phyloP scores from a whole-genome alignment of 352 stramenopile species.

The Phytophthora quininea region DNA sequence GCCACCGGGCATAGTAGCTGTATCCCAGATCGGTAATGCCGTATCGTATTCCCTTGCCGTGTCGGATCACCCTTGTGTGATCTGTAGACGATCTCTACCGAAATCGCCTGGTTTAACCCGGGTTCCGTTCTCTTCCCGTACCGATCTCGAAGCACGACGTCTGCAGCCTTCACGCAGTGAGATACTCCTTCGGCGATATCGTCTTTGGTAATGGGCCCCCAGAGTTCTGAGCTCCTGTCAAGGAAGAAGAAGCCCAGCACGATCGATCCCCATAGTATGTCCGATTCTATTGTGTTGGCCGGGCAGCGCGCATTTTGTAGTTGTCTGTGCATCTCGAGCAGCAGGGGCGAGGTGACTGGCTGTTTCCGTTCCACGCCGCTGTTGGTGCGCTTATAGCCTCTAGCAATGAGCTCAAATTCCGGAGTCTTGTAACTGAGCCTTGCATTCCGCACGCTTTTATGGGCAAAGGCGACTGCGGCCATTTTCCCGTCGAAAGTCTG shows the following conservation, averaged over 20 bases:
- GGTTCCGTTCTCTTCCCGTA: background rate
- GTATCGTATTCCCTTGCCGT: constrained; percentile 8
- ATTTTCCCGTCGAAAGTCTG: constrained; percentile 26
- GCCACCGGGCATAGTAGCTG: background rate
- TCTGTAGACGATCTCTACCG: constrained; percentile 8
- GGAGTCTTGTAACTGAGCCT: constrained; percentile 30
- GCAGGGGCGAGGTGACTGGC: constrained; percentile 37
- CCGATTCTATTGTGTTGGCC: background rate
- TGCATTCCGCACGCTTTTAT: constrained; percentile 23
- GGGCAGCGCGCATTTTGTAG: constrained; percentile 1
- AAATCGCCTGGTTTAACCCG: background rate
- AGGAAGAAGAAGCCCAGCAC: constrained; percentile 24
- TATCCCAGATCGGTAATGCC: constrained; percentile 18
- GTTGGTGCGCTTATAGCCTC: constrained; percentile 13
- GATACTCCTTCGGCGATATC: background rate
- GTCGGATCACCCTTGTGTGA: constrained; percentile 17
- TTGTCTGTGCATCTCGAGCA: constrained; percentile 20
- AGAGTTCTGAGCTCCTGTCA: constrained; percentile 30
- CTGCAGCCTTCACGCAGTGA: constrained; percentile 13
- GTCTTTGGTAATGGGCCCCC: constrained; percentile 11
- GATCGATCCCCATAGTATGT: background rate
- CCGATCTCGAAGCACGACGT: background rate
- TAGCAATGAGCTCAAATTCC: constrained; percentile 29
- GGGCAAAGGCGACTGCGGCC: constrained; percentile 22
- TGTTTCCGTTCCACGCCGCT: constrained; percentile 35